A percentile compares a stretch with the other conserved stretches of the same genome.
Evolutionary conservation across 2,329 filamentous ascomycete genomes (phyloP).

Genomic region (Ophiostoma novo-ulmi): DNA sequence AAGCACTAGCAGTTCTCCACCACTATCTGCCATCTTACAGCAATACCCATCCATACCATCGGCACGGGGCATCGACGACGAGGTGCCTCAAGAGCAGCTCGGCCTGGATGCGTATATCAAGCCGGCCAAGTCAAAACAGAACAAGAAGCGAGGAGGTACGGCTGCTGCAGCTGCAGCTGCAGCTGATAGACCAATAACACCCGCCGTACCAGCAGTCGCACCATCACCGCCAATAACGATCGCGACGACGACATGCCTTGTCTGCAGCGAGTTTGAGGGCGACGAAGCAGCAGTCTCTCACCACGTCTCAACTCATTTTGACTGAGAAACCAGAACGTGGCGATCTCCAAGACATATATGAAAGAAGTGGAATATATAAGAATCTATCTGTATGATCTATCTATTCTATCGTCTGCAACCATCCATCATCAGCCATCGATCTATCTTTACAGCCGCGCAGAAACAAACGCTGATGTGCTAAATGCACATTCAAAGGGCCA

Average conservation of each 20-base stretch:
- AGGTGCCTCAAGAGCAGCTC: slow-evolving; percentile 41
- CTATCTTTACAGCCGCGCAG: neutral
- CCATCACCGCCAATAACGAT: neutral
- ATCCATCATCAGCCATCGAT: neutral
- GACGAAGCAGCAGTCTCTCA: slow-evolving; percentile 63
- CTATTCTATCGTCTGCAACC: neutral
- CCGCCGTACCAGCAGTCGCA: slow-evolving; percentile 23
- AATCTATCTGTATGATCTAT: slow-evolving; percentile 7
- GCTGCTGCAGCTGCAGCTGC: slow-evolving; percentile 26
- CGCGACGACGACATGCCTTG: slow-evolving; percentile 49
- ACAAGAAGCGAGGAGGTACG: slow-evolving; percentile 32
- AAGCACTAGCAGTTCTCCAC: neutral
- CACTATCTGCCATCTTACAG: slow-evolving; percentile 22
- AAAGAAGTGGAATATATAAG: neutral
- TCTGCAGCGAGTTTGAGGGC: slow-evolving; percentile 62
- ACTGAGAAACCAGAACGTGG: slow-evolving; percentile 24
- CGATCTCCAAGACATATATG: no score
- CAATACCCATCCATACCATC: slow-evolving; percentile 6
- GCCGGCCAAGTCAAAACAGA: slow-evolving; percentile 30
- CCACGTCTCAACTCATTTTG: slow-evolving; percentile 59
- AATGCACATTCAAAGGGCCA: neutral
- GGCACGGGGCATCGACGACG: slow-evolving; percentile 25
- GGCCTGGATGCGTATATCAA: slow-evolving; percentile 48
- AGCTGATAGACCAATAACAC: slow-evolving; percentile 14
- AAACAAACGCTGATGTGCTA: neutral